These are phyloP conservation scores for Yarrowia galli DNA, from an alignment of 1,139 yeast genomes.

Conservation along the genomic window DNA sequence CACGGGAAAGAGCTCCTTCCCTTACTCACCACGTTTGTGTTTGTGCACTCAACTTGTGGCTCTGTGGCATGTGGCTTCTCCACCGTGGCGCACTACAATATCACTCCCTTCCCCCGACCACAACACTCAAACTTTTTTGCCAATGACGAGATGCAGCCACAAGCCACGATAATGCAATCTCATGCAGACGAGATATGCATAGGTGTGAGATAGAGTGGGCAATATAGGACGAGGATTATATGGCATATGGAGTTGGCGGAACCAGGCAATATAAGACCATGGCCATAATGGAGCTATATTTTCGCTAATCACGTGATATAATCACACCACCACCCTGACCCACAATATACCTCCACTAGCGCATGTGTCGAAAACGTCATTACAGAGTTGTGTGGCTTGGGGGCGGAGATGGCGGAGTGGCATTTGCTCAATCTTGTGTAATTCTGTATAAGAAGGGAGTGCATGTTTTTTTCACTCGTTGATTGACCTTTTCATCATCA, in stretches of 20 bases:
- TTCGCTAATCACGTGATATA: background rate
- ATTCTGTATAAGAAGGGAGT: background rate
- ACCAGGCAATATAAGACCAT: too few relatives aligned
- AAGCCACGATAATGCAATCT: conserved; percentile 35
- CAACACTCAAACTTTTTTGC: background rate
- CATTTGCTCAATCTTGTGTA: background rate
- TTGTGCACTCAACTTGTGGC: too few relatives aligned
- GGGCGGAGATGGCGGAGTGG: conserved; percentile 34
- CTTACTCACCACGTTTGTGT: too few relatives aligned
- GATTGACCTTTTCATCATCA: background rate
- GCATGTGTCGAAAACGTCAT: conserved; percentile 7
- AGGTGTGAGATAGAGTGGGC: background rate
- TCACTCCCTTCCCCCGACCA: too few relatives aligned
- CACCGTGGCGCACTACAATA: too few relatives aligned
- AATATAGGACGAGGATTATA: background rate
- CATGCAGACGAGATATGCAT: background rate
- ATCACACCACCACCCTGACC: background rate
- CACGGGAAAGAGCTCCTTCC: too few relatives aligned
- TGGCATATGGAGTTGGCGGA: background rate
- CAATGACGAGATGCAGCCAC: conserved; percentile 37
- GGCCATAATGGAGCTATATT: too few relatives aligned
- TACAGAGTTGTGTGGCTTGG: conserved; percentile 33
- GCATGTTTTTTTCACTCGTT: background rate
- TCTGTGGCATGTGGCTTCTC: too few relatives aligned
- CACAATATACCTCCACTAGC: background rate